phyloP scores from a whole-genome alignment of 2,329 filamentous ascomycete species.

The Coniochaeta sp. region DNA sequence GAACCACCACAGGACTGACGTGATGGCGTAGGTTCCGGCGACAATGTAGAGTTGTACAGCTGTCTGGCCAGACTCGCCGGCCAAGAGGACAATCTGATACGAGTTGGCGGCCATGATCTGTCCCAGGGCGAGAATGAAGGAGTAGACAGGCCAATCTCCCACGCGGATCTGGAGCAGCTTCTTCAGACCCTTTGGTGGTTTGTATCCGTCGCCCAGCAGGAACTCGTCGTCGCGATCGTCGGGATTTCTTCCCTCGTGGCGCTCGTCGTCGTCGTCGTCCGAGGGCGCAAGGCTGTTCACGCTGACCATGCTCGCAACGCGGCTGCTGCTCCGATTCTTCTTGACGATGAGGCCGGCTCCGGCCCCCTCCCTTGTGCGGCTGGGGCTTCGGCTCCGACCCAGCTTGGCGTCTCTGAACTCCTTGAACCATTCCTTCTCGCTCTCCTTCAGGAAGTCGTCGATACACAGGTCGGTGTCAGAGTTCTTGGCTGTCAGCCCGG shows the following conservation, averaged over 20 bases:
- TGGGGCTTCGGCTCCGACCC: constrained; percentile 34
- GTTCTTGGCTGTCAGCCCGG: constrained; percentile 43
- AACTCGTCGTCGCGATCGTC: constrained; percentile 43
- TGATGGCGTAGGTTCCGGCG: constrained; percentile 49
- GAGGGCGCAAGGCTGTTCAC: constrained; percentile 23
- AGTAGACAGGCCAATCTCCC: constrained; percentile 58
- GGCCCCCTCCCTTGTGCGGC: constrained; percentile 7
- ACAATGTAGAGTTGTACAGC: constrained; percentile 53
- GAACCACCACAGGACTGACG: constrained; percentile 55
- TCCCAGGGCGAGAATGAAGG: constrained; percentile 51
- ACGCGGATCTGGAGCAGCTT: constrained; percentile 45
- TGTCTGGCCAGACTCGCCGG: constrained; percentile 52
- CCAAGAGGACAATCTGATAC: constrained; percentile 61
- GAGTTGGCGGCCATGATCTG: constrained; percentile 60
- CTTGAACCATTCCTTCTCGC: constrained; percentile 61
- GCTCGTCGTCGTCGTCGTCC: constrained; percentile 24
- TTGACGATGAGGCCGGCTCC: constrained; percentile 13
- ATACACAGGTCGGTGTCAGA: constrained; percentile 54
- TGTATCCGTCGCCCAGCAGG: constrained; percentile 45
- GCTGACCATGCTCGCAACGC: constrained; percentile 18
- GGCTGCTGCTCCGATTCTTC: constrained; percentile 12
- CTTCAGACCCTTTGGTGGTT: constrained; percentile 45
- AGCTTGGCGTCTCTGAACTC: constrained; percentile 51
- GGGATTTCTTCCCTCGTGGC: constrained; percentile 5
- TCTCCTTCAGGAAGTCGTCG: constrained; percentile 55